Percentiles rank a stretch among this genome's conserved stretches.
These are phyloP conservation scores for Myriosclerotinia curreyana DNA, from an alignment of 2,329 filamentous ascomycete genomes.

Conservation along the genomic window DNA sequence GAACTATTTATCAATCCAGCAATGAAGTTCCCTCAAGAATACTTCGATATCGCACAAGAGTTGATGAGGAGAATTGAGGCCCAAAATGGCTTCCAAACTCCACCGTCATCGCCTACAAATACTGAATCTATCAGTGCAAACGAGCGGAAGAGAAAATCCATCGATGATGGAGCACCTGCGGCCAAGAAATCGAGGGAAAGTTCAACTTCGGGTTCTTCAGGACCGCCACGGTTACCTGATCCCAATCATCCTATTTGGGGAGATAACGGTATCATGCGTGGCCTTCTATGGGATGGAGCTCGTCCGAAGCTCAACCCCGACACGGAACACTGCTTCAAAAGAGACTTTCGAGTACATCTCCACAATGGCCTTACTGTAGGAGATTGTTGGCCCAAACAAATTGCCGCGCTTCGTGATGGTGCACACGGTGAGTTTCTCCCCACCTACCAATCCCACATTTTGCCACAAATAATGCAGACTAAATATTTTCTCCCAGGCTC, in stretches of 20 bases:
- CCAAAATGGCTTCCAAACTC: conserved; percentile 1
- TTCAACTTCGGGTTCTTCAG: not conserved
- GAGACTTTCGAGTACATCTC: not conserved
- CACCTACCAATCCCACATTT: too few relatives aligned
- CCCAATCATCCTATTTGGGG: conserved; percentile 13
- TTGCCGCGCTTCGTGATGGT: conserved; percentile 1
- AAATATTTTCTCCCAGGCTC: not conserved
- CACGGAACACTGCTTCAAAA: not conserved
- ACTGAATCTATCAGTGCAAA: not conserved
- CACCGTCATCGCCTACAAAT: not conserved
- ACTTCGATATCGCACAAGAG: not conserved
- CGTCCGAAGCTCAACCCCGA: not conserved
- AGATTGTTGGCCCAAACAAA: conserved; percentile 1
- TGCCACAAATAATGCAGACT: not conserved
- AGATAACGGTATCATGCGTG: conserved; percentile 1
- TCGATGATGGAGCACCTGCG: not conserved
- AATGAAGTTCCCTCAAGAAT: not conserved
- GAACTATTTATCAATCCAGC: not conserved
- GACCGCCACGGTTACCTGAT: not conserved
- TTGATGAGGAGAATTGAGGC: not conserved
- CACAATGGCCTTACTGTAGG: conserved; percentile 3
- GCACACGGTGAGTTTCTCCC: conserved; percentile 13
- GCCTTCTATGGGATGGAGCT: not conserved
- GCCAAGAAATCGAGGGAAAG: not conserved
- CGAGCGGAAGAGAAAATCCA: not conserved